Conservation (phyloP, 495 filamentous ascomycete genomes). For the Penicillium canescens region DNA sequence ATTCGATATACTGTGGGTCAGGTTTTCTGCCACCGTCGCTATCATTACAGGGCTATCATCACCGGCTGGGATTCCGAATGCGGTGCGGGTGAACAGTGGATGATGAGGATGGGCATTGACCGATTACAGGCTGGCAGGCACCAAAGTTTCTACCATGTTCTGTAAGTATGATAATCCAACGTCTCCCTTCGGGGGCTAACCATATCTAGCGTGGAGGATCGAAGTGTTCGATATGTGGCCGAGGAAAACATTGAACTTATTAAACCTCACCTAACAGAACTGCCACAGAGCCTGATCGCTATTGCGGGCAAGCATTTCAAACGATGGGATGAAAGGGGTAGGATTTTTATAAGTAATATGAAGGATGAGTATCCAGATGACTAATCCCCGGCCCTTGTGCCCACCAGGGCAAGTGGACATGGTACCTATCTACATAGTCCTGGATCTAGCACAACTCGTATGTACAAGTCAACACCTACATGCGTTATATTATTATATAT, state of each 20-base stretch:
- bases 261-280: slow-evolving; percentile 42
- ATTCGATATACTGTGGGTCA: slow-evolving; percentile 79
- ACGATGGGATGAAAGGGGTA: slow-evolving; percentile 67
- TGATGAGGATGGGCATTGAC: slow-evolving; percentile 64
- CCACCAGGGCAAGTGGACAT: too few relatives aligned
- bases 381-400: slow-evolving; percentile 29
- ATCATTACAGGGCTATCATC: slow-evolving; percentile 77
- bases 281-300: slow-evolving; percentile 55
- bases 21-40: slow-evolving; percentile 79
- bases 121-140: slow-evolving; percentile 58
- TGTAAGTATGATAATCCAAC: slow-evolving; percentile 57
- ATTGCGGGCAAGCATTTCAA: slow-evolving; percentile 89
- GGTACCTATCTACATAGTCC: too few relatives aligned
- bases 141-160: slow-evolving; percentile 80
- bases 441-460: too few relatives aligned
- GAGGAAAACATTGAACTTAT: slow-evolving; percentile 82
- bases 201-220: slow-evolving; percentile 62
- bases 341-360: slow-evolving; percentile 83
- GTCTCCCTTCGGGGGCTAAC: not conserved
- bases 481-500: too few relatives aligned
- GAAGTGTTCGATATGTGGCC: slow-evolving; percentile 73
- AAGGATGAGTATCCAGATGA: slow-evolving; percentile 85
- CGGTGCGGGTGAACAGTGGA: slow-evolving; percentile 52
- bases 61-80: slow-evolving; percentile 79
- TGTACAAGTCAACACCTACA: too few relatives aligned